Percentiles rank a stretch among this genome's conserved stretches.
Conservation (phyloP, 2,329 filamentous ascomycete species). For the Paramyrothecium roridum region DNA sequence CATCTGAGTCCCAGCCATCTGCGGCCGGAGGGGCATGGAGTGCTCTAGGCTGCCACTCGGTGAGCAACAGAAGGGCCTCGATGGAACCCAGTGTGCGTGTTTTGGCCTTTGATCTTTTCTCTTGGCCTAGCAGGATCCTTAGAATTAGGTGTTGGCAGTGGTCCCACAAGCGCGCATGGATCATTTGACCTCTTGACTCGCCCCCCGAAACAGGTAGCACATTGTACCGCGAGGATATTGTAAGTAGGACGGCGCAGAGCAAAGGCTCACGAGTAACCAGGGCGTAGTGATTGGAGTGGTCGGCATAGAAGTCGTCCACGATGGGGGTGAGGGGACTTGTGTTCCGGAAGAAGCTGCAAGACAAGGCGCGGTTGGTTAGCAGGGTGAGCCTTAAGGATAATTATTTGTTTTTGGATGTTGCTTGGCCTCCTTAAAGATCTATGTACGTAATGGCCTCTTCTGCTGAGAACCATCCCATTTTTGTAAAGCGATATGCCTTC, state of each 20-base stretch:
- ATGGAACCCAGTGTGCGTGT: constrained; percentile 47
- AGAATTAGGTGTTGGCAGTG: constrained; percentile 51
- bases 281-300: constrained; percentile 42
- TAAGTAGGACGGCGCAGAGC: constrained; percentile 50
- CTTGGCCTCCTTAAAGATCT: constrained; percentile 37
- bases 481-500: constrained; percentile 39
- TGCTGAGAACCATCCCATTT: constrained; percentile 54
- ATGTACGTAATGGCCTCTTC: constrained; percentile 50
- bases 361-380: too few species aligned
- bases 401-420: too few species aligned
- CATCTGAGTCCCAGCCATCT: constrained; percentile 54
- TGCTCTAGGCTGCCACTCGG: constrained; percentile 54
- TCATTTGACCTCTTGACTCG: constrained; percentile 46
- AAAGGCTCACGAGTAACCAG: constrained; percentile 49
- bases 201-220: constrained; percentile 36
- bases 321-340: constrained; percentile 39
- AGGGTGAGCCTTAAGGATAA: too few species aligned
- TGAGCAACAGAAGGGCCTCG: constrained; percentile 49
- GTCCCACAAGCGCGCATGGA: constrained; percentile 52
- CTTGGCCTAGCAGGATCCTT: constrained; percentile 51
- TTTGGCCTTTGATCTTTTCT: constrained; percentile 46
- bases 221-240: constrained; percentile 52
- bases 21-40: constrained; percentile 50
- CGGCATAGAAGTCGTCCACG: constrained; percentile 43
- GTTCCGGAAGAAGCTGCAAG: too few species aligned